A percentile compares a stretch with the other conserved stretches of the same genome.
Conservation (phyloP, 2,329 filamentous ascomycete genomes). For the Fusarium marasasianum region DNA sequence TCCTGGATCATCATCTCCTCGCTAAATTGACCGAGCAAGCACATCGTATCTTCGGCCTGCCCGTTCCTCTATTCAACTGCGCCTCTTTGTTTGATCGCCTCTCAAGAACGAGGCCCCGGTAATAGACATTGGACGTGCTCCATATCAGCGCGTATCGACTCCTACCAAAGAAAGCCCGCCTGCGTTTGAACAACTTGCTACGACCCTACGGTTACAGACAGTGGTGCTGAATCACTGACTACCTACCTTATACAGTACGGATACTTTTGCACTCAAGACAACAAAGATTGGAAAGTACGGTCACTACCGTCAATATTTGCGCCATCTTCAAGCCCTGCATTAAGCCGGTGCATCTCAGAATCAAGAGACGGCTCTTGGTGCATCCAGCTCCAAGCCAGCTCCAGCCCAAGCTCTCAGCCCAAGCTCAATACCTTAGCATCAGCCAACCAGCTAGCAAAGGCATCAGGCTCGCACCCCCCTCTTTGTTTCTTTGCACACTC, state of each 20-base stretch:
- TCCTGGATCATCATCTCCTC: neutral
- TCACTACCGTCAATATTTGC: neutral
- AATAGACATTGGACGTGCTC: slow-evolving; percentile 5
- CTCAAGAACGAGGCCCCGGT: slow-evolving; percentile 1
- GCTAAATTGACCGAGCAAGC: neutral
- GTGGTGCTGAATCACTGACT: neutral
- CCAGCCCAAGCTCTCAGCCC: slow-evolving; percentile 30
- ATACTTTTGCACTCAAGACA: neutral
- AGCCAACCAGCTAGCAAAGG: slow-evolving; percentile 17
- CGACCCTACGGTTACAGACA: neutral
- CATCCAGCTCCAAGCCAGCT: slow-evolving; percentile 23
- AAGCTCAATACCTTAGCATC: slow-evolving; percentile 4
- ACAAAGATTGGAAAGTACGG: neutral
- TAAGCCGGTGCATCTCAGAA: slow-evolving; percentile 3
- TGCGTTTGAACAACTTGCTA: neutral
- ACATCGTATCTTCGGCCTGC: neutral
- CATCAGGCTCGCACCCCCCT: slow-evolving; percentile 25
- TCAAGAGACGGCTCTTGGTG: slow-evolving; percentile 6
- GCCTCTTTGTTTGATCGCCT: slow-evolving; percentile 22
- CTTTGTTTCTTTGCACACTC: slow-evolving; percentile 12
- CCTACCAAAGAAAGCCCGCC: slow-evolving; percentile 11
- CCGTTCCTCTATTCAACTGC: slow-evolving; percentile 8
- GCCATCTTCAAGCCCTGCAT: slow-evolving; percentile 10
- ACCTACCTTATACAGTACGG: neutral
- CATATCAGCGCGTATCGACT: slow-evolving; percentile 14